Evolutionary conservation across 257 asterid genomes (phyloP).

Genomic region (Lithospermum erythrorhizon): DNA sequence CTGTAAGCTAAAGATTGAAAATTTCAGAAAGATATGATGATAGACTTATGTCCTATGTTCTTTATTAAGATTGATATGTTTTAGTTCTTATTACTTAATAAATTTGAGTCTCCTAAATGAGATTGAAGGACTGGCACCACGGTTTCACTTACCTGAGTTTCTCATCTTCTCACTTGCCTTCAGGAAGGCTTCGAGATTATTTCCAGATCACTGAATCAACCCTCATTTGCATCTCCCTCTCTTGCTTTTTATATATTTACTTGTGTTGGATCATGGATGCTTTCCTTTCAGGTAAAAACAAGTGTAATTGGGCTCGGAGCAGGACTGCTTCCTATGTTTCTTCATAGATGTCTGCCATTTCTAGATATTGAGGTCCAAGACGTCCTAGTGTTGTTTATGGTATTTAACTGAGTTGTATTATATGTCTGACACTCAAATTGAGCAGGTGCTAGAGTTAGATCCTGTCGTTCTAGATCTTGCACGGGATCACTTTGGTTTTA

Average conservation of each 20-base stretch:
- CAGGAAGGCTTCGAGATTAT: not conserved
- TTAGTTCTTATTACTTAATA: not conserved
- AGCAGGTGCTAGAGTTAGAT: conserved; percentile 78
- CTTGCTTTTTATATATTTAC: not conserved
- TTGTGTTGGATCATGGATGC: not conserved
- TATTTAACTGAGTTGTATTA: not conserved
- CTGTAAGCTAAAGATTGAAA: not conserved
- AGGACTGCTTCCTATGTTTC: conserved; percentile 93
- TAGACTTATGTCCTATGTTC: not conserved
- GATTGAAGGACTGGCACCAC: not conserved
- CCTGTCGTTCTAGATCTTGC: conserved; percentile 68
- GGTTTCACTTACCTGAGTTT: not conserved
- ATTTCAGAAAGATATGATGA: too few species aligned
- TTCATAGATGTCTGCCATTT: conserved; percentile 44
- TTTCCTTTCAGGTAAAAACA: conserved; percentile 45
- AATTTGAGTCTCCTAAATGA: not conserved
- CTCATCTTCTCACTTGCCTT: not conserved
- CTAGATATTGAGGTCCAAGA: conserved; percentile 51
- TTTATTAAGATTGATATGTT: not conserved
- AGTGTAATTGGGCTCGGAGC: conserved; percentile 94
- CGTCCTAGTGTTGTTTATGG: not conserved
- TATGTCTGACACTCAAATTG: conserved; percentile 17
- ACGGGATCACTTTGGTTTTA: conserved; percentile 53
- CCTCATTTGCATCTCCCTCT: not conserved
- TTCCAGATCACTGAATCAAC: not conserved